phyloP scores from a whole-genome alignment of 2,329 filamentous ascomycete genomes.

The Aspergillus pseudotamarii region DNA sequence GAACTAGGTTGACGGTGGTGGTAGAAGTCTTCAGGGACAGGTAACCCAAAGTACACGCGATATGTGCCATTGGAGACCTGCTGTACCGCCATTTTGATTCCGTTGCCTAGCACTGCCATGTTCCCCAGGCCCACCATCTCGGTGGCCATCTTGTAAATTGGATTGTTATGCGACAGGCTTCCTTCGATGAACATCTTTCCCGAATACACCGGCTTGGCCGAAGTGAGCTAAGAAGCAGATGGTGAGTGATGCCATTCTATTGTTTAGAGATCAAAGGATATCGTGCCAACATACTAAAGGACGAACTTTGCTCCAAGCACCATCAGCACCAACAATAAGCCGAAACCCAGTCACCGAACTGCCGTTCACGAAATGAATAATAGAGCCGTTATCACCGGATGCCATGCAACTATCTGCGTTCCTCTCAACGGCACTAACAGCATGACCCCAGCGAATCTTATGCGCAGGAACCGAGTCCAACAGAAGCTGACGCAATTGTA shows the following conservation, averaged over 20 bases:
- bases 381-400: neutral
- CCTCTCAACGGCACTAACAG: neutral
- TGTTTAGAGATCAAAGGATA: neutral
- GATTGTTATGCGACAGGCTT: conserved; percentile 27
- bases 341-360: conserved; percentile 39
- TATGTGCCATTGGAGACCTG: conserved; percentile 23
- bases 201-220: conserved; percentile 36
- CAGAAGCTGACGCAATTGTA: conserved; percentile 38
- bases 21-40: conserved; percentile 11
- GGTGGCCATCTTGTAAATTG: conserved; percentile 26
- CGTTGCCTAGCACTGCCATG: neutral
- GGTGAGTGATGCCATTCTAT: neutral
- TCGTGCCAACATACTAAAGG: conserved; percentile 28
- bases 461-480: conserved; percentile 37
- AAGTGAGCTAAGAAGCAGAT: conserved; percentile 31
- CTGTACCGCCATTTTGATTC: conserved; percentile 20
- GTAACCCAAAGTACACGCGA: conserved; percentile 25
- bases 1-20: neutral
- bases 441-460: conserved; percentile 37
- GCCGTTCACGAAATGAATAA: conserved; percentile 34
- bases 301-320: conserved; percentile 48
- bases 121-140: conserved; percentile 18
- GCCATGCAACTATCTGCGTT: neutral
- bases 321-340: conserved; percentile 54
- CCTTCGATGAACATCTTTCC: conserved; percentile 37